Evolutionary conservation across 371 early-diverging fungal genomes (phyloP).

Genomic region (Amoeboaphelidium protococcarum): DNA sequence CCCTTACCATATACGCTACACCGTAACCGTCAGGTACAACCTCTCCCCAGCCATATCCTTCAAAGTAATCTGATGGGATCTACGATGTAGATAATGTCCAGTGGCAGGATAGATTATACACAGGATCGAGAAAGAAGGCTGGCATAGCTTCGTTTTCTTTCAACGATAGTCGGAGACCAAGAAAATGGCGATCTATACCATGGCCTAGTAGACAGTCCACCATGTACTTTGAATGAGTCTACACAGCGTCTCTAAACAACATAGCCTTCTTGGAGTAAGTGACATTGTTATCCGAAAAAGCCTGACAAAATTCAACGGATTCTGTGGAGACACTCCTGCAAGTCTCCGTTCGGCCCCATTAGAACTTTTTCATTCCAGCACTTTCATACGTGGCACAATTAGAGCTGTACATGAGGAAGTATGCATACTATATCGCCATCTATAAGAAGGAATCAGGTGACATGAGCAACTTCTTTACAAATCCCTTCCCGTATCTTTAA

Average conservation of each 20-base stretch:
- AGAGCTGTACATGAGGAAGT: slow-evolving; percentile 57
- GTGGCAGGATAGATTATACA: slow-evolving; percentile 46
- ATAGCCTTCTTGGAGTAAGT: slow-evolving; percentile 24
- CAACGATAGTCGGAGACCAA: slow-evolving; percentile 28
- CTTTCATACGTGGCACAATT: slow-evolving; percentile 27
- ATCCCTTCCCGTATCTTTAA: slow-evolving; percentile 51
- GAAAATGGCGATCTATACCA: slow-evolving; percentile 32
- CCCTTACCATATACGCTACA: slow-evolving; percentile 70
- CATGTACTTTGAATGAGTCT: slow-evolving; percentile 52
- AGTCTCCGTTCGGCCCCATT: slow-evolving; percentile 73
- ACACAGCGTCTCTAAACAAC: slow-evolving; percentile 40
- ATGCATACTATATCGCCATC: slow-evolving; percentile 85
- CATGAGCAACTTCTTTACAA: slow-evolving; percentile 5
- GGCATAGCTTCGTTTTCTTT: slow-evolving; percentile 44
- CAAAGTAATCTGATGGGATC: slow-evolving; percentile 61
- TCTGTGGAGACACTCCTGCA: slow-evolving; percentile 54
- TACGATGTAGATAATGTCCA: slow-evolving; percentile 87
- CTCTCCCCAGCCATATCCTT: slow-evolving; percentile 86
- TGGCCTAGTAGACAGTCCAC: slow-evolving; percentile 41
- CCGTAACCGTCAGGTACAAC: slow-evolving; percentile 70
- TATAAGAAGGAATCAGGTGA: slow-evolving; percentile 80
- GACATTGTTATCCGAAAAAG: slow-evolving; percentile 15
- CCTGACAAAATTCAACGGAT: slow-evolving; percentile 48
- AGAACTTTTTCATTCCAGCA: neutral
- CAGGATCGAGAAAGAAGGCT: slow-evolving; percentile 50